Percentiles rank a stretch among this genome's conserved stretches.
Evolutionary conservation across 192 early-diverging fungal species (phyloP).

Genomic region (Coemansia sp.): DNA sequence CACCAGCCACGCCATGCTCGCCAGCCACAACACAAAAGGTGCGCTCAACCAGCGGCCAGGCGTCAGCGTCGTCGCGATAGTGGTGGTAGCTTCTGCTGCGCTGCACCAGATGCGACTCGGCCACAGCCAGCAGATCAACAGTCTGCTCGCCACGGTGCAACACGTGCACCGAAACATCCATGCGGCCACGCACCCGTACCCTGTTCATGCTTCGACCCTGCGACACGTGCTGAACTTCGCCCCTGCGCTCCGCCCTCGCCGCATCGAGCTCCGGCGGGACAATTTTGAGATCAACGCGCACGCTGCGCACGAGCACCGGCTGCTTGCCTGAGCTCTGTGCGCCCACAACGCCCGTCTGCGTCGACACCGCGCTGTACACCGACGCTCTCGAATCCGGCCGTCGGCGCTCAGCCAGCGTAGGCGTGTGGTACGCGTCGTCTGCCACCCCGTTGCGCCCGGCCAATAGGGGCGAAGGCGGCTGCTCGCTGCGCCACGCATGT

Average conservation of each 20-base stretch:
- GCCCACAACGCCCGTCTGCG: background rate
- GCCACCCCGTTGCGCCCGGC: background rate
- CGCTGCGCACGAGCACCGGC: constrained; percentile 13
- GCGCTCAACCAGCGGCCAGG: constrained; percentile 10
- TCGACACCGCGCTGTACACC: constrained; percentile 10
- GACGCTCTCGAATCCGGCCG: constrained; percentile 16
- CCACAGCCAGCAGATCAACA: constrained; percentile 17
- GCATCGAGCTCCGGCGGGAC: constrained; percentile 17
- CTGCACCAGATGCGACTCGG: constrained; percentile 1
- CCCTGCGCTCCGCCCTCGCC: background rate
- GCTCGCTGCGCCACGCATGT: background rate
- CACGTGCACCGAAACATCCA: constrained; percentile 16
- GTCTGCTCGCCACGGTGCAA: constrained; percentile 19
- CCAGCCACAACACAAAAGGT: background rate
- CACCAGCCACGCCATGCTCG: background rate
- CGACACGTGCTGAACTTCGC: background rate
- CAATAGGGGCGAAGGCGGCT: background rate
- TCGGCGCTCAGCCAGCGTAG: constrained; percentile 1
- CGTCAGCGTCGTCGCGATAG: background rate
- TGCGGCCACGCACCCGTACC: constrained; percentile 17
- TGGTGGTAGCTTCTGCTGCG: background rate
- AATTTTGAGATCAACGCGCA: constrained; percentile 16
- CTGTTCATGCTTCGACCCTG: background rate
- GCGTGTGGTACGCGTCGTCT: background rate
- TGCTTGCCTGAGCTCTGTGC: constrained; percentile 16